Base-by-base conservation (phyloP, 345 rosid genomes). In the Kernera saxatilis region DNA sequence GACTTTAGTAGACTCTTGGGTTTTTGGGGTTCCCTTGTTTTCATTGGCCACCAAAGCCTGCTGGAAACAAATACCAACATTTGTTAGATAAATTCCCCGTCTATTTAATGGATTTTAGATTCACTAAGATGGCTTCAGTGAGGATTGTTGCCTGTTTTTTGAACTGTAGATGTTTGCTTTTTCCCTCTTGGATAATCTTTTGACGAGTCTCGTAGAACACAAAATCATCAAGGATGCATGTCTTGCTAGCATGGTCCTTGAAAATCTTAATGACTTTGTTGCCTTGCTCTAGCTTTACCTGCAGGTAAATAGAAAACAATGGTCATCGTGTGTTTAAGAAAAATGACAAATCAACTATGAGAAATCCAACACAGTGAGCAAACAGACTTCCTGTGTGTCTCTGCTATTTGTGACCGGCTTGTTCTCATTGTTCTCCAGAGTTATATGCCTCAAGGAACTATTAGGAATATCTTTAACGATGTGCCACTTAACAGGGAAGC, bases 401-500 rank as follows among this genome's bases (percentile, higher is more conserved):
- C 92, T 71, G 59, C 92, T 91, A 58, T 91, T 88, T 3, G 95
- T 91, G 12, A 88, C 95, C 39, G 92, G 89, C 76, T 86, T 90
- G 84, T 90, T 88, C 79, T 90, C 90, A 54, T 88, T 91, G 79
- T 84, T 86, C 76, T 86, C 92, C n/a, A 88, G 86, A 0, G 82
- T 86, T 62, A 88, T 80, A 59, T 91, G 97, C 85, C 87, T 85
- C 81, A 91, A 69, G 6, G 70, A 84, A 72, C 81, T 74, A 69
- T 88, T 91, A 13, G 92, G 89, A 29, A 91, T 81, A 79, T 91
- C 92, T 87, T 88, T 88, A 39, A 88, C 61, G 36, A 91, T 81
- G 69, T 88, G 97, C 95, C 92, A 91, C 78, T 88, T 91, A 23
- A 91, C 83, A 67, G 92, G 86, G 77, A 91, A 88, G 78, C 89